phyloP scores from a whole-genome alignment of 2,329 filamentous ascomycete genomes.

The Cryphonectria radicalis region DNA sequence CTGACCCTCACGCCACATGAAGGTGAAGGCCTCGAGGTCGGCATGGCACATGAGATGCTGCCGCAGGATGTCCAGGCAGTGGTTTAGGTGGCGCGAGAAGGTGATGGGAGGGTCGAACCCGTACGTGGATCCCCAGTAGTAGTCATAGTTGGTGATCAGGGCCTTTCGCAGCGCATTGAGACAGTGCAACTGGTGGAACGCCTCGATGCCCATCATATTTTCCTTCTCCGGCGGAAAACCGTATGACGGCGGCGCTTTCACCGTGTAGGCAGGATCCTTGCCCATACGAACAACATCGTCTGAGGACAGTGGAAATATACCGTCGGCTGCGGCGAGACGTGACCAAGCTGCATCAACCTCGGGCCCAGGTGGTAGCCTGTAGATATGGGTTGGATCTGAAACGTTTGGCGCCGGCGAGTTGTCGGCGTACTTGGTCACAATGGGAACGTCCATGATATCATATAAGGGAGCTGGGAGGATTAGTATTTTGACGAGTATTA shows the following conservation, averaged over 20 bases:
- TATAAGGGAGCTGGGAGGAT: slow-evolving; percentile 1
- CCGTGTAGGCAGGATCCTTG: slow-evolving; percentile 5
- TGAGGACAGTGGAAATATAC: slow-evolving; percentile 3
- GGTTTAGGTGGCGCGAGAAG: slow-evolving; percentile 17
- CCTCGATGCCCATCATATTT: slow-evolving; percentile 19
- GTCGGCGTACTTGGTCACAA: slow-evolving; percentile 1
- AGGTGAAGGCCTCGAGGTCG: slow-evolving; percentile 17
- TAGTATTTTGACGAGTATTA: background rate
- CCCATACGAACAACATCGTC: background rate
- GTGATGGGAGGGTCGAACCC: slow-evolving; percentile 15
- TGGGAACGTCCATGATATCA: slow-evolving; percentile 5
- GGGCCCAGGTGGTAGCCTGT: slow-evolving; percentile 8
- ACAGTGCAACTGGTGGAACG: slow-evolving; percentile 24
- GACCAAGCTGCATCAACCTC: slow-evolving; percentile 12
- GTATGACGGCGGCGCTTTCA: background rate
- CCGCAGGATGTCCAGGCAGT: slow-evolving; percentile 20
- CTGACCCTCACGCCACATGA: slow-evolving; percentile 17
- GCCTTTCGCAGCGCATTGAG: slow-evolving; percentile 21
- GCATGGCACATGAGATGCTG: slow-evolving; percentile 21
- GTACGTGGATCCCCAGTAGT: slow-evolving; percentile 13
- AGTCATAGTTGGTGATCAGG: slow-evolving; percentile 15
- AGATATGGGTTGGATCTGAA: slow-evolving; percentile 4
- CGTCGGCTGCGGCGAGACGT: slow-evolving; percentile 4
- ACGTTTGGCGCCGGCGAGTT: slow-evolving; percentile 3
- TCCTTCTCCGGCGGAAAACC: slow-evolving; percentile 1